Base-by-base conservation (phyloP, 2,329 filamentous ascomycete species). In the Tricladium varicosporioides region DNA sequence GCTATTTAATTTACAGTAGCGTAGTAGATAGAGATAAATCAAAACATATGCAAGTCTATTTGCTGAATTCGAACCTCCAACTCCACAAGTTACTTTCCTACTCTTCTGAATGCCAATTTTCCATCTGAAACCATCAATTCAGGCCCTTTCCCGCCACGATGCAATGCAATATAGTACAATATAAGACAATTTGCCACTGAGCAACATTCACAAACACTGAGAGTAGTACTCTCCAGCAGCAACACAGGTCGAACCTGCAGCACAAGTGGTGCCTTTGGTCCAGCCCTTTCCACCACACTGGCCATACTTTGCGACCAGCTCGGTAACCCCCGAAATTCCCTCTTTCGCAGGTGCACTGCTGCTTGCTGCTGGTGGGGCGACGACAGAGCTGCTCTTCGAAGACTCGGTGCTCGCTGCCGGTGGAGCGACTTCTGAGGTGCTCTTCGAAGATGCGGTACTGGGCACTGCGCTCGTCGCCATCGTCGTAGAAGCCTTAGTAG, bases 241-340 rank as follows among this genome's bases (percentile, higher is more conserved):
- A 5, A n/a, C 51, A 18, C 57, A 59, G 14, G 52, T 54, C 42
- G 44, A 53, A 2, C 48, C 48, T 44, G 44, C 40, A 31, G 40
- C 54, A 51, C 59, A 61, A 5, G 5, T 27, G 9, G 56, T 61
- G 13, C 56, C 18, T 7, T 56, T 56, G 2, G 31, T 54, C 10
- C 47, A 61, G 2, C 27, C 44, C 5, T 15, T 7, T 5, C 59
- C 59, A 22, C 59, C 59, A 56, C 59, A 61, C 27, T 56, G 36
- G 7, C 43, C 45, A 46, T 56, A 59, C 11, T 59, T 53, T 11
- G 48, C 36, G 4, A 59, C 57, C 5, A 53, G 36, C 36, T 48
- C 62, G 67, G 51, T n/a, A 5, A 10, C 3, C 36, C 11, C 36
- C 11, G 36, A 10, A 40, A 13, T n/a, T n/a, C 36, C 36, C 5